phyloP scores from a whole-genome alignment of 768 basidiomycete genomes.

The Rhodotorula babjevae region DNA sequence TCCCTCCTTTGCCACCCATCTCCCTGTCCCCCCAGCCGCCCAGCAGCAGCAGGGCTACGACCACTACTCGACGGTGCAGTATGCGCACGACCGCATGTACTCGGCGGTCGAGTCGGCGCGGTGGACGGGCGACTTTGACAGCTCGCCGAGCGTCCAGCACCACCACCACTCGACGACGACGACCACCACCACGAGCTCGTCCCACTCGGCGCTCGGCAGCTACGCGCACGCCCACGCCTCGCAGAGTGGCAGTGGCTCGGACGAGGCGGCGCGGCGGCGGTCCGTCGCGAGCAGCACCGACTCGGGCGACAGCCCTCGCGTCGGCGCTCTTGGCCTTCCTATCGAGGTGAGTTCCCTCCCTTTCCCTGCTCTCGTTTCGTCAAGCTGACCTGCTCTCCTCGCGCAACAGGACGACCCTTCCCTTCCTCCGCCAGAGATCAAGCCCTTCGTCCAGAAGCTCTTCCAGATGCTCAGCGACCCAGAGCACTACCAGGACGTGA shows the following conservation, averaged over 20 bases:
- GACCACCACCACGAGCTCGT: too few species aligned
- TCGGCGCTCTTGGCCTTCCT: not conserved
- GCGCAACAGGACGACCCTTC: not conserved
- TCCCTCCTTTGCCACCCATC: too few species aligned
- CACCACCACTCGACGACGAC: too few species aligned
- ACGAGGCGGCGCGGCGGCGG: too few species aligned
- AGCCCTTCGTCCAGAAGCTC: constrained; percentile 21
- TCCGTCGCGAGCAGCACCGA: not conserved
- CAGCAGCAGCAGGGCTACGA: too few species aligned
- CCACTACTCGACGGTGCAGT: not conserved
- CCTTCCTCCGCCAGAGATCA: not conserved
- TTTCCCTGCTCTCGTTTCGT: not conserved
- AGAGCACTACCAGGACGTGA: not conserved
- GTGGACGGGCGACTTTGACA: constrained; percentile 1
- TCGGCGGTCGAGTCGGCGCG: constrained; percentile 16
- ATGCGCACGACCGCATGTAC: not conserved
- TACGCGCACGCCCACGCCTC: too few species aligned
- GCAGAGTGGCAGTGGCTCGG: too few species aligned
- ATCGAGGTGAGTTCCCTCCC: not conserved
- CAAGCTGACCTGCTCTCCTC: not conserved
- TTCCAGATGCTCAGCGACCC: constrained; percentile 8
- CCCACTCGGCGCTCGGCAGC: too few species aligned
- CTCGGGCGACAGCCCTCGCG: not conserved
- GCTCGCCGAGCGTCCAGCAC: too few species aligned
- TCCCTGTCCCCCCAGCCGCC: too few species aligned